Evolutionary conservation across 805 yeast genomes (phyloP), one percentile per base, ranked within the genome.

Genomic region (Barnettozyma populi): DNA sequence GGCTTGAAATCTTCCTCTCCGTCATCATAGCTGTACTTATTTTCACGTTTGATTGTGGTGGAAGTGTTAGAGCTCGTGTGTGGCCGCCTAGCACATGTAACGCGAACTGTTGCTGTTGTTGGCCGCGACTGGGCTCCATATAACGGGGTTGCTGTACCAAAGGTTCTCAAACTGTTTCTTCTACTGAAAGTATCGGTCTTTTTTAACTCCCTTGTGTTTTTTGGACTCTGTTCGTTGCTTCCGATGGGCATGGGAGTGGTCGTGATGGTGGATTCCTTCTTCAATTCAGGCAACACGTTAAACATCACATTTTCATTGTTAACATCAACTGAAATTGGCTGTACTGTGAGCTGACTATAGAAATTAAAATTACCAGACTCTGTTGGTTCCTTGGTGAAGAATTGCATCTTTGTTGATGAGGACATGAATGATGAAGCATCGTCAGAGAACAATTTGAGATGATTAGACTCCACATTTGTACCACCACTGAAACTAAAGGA

Each of bases 261-360:
- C 25, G 25, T 8, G 25, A 8, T 5, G 8, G 25, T 23, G 8
- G 37, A 2, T 35, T 16, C 32, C n/a, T 18, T 20, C 14, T 36
- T n/a, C 14, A 19, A 25, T 21, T 29, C 43, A 6, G 23, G 9
- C n/a, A 39, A 29, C 9, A 29, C 21, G 5, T 24, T 14, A 16
- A 21, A 25, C 24, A 29, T 19, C 8, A 47, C 5, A 24, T 47
- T 47, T 21, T 47, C 50, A 39, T 47, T n/a, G 31, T 43, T 47
- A 10, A 9, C 9, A 2, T 35, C 24, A 8, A 43, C 4, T 5
- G 19, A 11, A 2, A 47, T 11, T 10, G 50, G 50, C 19, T 31
- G 29, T 11, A 27, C 41, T 9, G 46, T 19, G 7, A 47, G 23
- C 14, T 47, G 41, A 10, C 43, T 39, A 27, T 43, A 43, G 20